A percentile compares a stretch with the other conserved stretches of the same genome.
Evolutionary conservation across 192 early-diverging fungal genomes (phyloP).

Genomic region (Coemansia sp.): DNA sequence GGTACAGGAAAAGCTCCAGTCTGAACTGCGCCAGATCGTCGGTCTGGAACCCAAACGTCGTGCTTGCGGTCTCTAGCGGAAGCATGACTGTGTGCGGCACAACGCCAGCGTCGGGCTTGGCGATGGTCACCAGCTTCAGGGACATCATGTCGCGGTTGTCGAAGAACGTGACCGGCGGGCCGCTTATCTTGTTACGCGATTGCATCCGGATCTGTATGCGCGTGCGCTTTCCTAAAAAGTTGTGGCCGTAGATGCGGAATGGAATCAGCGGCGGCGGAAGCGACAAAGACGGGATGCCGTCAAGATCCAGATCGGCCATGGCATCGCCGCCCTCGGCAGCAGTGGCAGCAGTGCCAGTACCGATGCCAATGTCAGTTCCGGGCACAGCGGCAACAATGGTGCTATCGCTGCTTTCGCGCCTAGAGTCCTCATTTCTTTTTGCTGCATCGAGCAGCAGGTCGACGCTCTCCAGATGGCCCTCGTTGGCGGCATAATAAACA

Average conservation of each 20-base stretch:
- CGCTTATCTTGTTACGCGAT: constrained; percentile 50
- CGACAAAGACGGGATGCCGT: constrained; percentile 87
- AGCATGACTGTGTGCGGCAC: constrained; percentile 90
- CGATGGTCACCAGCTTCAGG: constrained; percentile 80
- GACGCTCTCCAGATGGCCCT: constrained; percentile 83
- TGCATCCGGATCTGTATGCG: constrained; percentile 74
- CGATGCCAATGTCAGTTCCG: neutral
- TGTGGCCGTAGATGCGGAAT: constrained; percentile 97
- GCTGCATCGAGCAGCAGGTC: constrained; percentile 71
- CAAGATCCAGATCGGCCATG: constrained; percentile 71
- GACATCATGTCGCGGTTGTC: constrained; percentile 56
- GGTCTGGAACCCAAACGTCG: constrained; percentile 82
- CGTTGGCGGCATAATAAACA: constrained; percentile 87
- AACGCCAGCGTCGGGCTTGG: constrained; percentile 82
- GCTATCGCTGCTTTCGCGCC: constrained; percentile 3
- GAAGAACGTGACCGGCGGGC: constrained; percentile 36
- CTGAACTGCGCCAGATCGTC: constrained; percentile 71
- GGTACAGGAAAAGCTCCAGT: constrained; percentile 93
- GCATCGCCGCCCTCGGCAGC: constrained; percentile 17
- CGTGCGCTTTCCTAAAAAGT: constrained; percentile 87
- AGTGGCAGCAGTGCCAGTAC: neutral
- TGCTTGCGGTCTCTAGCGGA: constrained; percentile 67
- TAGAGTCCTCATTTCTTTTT: neutral
- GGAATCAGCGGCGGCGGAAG: constrained; percentile 98
- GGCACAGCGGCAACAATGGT: constrained; percentile 7